phyloP scores from a whole-genome alignment of 2,329 filamentous ascomycete genomes.

The Ceratocystis diversiconidia region DNA sequence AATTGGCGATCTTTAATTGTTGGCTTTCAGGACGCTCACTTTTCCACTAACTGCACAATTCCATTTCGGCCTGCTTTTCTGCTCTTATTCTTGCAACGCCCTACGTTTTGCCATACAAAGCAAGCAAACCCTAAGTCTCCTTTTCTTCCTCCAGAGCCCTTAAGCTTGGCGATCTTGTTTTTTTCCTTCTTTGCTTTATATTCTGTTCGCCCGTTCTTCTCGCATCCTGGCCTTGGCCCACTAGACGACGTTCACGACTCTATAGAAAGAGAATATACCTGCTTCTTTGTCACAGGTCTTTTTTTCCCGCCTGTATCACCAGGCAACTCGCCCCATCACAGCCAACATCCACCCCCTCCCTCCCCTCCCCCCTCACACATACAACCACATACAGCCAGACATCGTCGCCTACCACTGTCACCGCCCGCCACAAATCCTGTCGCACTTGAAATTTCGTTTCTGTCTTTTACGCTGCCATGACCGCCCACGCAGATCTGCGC shows the following conservation, averaged over 20 bases:
- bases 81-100: background rate
- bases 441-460: background rate
- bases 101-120: background rate
- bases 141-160: background rate
- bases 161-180: background rate
- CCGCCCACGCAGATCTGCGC: constrained; percentile 15
- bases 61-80: background rate
- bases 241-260: background rate
- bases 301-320: background rate
- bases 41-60: background rate
- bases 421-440: background rate
- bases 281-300: background rate
- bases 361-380: background rate
- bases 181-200: background rate
- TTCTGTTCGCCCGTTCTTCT: background rate
- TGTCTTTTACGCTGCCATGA: background rate
- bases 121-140: background rate
- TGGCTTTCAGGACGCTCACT: background rate
- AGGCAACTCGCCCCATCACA: background rate
- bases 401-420: background rate
- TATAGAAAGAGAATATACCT: background rate
- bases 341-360: background rate
- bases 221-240: background rate
- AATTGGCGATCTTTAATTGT: background rate
- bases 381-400: background rate